phyloP scores from a whole-genome alignment of 345 rosid species.

The Anacardium occidentale region DNA sequence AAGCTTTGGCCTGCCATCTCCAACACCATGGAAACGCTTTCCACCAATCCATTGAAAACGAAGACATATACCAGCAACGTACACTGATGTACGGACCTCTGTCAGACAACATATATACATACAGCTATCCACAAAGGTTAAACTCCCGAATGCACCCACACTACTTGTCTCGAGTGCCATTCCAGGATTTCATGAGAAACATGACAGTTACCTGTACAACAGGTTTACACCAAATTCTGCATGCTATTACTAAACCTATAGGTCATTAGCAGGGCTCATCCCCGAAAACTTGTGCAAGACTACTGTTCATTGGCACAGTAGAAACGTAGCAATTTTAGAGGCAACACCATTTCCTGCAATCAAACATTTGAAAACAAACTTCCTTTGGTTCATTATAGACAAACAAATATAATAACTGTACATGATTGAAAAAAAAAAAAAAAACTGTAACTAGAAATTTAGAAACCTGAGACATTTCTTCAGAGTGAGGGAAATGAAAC shows the following conservation, averaged over 20 bases:
- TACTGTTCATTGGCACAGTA: conserved; percentile 27
- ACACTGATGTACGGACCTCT: conserved; percentile 21
- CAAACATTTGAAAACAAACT: background rate
- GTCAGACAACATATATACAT: conserved; percentile 30
- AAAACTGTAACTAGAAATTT: conserved; percentile 8
- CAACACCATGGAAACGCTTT: too few relatives aligned
- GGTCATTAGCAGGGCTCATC: conserved; percentile 11
- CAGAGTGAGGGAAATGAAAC: conserved; percentile 59
- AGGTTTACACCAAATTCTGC: conserved; percentile 15
- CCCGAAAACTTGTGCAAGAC: background rate
- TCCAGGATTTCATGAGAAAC: conserved; percentile 7
- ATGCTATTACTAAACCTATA: background rate
- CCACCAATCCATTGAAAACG: conserved; percentile 26
- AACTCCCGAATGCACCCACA: conserved; percentile 9
- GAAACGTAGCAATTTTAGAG: conserved; percentile 62
- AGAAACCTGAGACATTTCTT: conserved; percentile 47
- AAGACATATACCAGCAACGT: conserved; percentile 33
- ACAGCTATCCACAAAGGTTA: conserved; percentile 27
- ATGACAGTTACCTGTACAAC: conserved; percentile 9
- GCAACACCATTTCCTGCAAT: conserved; percentile 57
- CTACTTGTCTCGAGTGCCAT: background rate
- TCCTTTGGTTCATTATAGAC: background rate
- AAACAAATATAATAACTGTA: background rate
- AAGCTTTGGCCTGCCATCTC: too few relatives aligned
- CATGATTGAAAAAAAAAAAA: background rate